These are phyloP conservation scores for Rhynchospora breviuscula DNA, from an alignment of 176 grass and related monocot species.

Conservation along the genomic window DNA sequence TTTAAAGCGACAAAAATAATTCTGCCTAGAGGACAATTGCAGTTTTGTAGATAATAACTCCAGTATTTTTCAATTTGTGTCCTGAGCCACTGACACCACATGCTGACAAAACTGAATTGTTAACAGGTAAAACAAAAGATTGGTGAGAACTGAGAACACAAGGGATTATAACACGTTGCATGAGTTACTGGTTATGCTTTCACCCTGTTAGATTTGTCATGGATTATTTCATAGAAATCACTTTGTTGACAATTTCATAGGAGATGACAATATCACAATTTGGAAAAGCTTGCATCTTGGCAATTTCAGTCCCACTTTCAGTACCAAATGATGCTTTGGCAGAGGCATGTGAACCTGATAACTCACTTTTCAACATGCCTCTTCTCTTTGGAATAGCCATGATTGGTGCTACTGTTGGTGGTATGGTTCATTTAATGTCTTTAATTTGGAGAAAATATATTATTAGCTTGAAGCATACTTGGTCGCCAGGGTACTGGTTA, in stretches of 20 bases:
- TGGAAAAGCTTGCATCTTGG: constrained; percentile 35
- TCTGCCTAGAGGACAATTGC: not conserved
- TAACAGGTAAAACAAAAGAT: not conserved
- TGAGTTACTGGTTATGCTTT: not conserved
- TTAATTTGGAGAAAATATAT: constrained; percentile 2
- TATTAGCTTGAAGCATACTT: constrained; percentile 7
- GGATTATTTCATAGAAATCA: not conserved
- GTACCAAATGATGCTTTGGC: constrained; percentile 56
- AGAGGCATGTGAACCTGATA: constrained; percentile 61
- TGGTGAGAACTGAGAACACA: not conserved
- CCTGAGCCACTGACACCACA: not conserved
- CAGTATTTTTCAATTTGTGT: not conserved
- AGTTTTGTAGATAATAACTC: not conserved
- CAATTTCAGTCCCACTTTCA: constrained; percentile 36
- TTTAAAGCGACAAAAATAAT: not conserved
- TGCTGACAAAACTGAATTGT: not conserved
- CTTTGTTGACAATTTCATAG: constrained; percentile 24
- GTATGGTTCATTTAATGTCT: constrained; percentile 34
- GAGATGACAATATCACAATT: constrained; percentile 33
- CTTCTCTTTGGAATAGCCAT: constrained; percentile 86
- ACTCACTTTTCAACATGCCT: constrained; percentile 84
- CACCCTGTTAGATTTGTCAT: constrained; percentile 16
- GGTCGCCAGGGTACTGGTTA: not conserved
- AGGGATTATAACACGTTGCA: not conserved
- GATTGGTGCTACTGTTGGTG: constrained; percentile 94